A percentile compares a stretch with the other conserved stretches of the same genome.
phyloP scores from a whole-genome alignment of 1,284 basidiomycete species.

The Boletellus sp. region DNA sequence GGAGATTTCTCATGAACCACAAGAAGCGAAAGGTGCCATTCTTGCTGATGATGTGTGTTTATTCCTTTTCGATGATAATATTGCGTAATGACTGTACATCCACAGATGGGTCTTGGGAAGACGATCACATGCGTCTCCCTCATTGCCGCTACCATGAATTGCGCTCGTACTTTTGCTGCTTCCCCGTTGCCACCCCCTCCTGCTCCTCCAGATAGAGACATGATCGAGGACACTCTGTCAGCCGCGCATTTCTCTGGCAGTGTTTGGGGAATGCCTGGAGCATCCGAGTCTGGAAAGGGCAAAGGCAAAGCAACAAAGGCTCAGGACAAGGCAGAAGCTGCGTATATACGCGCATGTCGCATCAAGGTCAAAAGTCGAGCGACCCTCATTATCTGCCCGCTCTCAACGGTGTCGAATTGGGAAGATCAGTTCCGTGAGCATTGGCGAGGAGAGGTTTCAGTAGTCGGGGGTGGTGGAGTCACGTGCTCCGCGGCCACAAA shows the following conservation, averaged over 20 bases:
- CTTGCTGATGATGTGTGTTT: constrained; percentile 86
- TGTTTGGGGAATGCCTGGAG: constrained; percentile 80
- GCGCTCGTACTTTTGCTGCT: constrained; percentile 69
- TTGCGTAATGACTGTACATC: constrained; percentile 16
- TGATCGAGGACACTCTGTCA: constrained; percentile 41
- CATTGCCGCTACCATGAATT: constrained; percentile 78
- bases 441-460: constrained; percentile 80
- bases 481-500: constrained; percentile 32
- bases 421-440: constrained; percentile 98
- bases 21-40: constrained; percentile 86
- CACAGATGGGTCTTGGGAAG: constrained; percentile 96
- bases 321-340: constrained; percentile 67
- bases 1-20: constrained; percentile 63
- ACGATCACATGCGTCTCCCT: constrained; percentile 93
- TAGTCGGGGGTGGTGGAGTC: constrained; percentile 69
- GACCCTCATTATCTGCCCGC: constrained; percentile 94
- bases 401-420: constrained; percentile 98
- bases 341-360: constrained; percentile 63
- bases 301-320: constrained; percentile 62
- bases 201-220: constrained; percentile 39
- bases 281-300: constrained; percentile 44
- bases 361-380: constrained; percentile 82
- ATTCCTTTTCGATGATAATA: constrained; percentile 7
- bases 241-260: constrained; percentile 70
- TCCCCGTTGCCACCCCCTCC: constrained; percentile 47